Evolutionary conservation across 352 stramenopile species (phyloP), one percentile per base, ranked within the genome.

Genomic region (Pythium myriotylum): DNA sequence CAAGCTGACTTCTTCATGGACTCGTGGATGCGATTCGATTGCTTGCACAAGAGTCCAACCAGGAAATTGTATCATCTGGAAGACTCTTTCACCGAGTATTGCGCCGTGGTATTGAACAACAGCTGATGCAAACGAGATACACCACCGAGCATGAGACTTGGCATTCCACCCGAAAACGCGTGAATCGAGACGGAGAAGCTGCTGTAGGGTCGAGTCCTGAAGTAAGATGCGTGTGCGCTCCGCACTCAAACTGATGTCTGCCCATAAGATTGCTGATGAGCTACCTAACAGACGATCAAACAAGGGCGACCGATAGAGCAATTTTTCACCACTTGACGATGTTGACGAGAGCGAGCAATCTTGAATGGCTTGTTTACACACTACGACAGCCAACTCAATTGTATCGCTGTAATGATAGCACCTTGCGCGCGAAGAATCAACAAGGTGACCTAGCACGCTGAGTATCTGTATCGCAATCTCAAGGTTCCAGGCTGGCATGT

Each of bases 71-170:
- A 67, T 54, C 32, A 56, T 23, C 19, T 48, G 27, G 24, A 67
- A 40, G 8, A 61, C 27, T 33, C 32, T 27, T 12, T 61, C 51
- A 13, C 51, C 59, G 17, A 52, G 55, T 8, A 67, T 29, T 2
- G 16, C 24, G 12, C 59, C 59, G 20, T 67, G 59, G 14, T 67
- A 32, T 12, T 56, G 32, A 9, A 67, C 7, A 16, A 57, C 16
- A 8, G 24, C 40, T 0, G 35, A 23, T 16, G 23, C 51, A 2
- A 67, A 35, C 22, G 20, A 26, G n/a, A 43, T 51, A n/a, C 43
- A 67, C 59, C 59, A 67, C 5, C 8, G 4, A 5, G 39, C n/a
- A 19, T 67, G 59, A 27, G 35, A 32, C 0, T n/a, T 4, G 1
- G 20, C 20, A 23, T 61, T 59, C 1, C 2, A 3, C 4, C 52